Base-by-base conservation (phyloP, 1,284 basidiomycete species). In the Moniliophthora roreri region DNA sequence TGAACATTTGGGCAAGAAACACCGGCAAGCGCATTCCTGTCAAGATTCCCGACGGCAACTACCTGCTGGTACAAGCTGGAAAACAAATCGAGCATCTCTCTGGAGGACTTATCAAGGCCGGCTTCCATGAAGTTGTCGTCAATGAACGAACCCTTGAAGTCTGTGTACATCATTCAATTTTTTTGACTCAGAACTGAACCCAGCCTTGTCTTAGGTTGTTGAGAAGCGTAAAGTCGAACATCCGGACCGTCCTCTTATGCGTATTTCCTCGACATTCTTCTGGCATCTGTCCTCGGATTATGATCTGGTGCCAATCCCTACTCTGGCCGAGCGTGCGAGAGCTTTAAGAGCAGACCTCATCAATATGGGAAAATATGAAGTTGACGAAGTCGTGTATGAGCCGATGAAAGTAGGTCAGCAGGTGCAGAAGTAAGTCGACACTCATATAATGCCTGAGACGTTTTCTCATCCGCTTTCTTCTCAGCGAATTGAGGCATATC, bases 211-310 rank as follows among this genome's bases (percentile, higher is more conserved):
- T 53, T 4, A 93, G 88, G 81, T 82, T 1, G 85, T 94, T 46
- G 79, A 84, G 55, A 72, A 75, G 48, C 79, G 87, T 38, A 85
- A 80, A 61, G 57, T 62, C 3, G 71, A 79, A 50, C 74, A 78
- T 59, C 85, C 91, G 0, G 78, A 83, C 50, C 83, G 93, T n/a
- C 93, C 93, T 11, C 75, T 89, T 36, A 92, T 95, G 60, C 85
- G 94, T 18, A 93, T 97, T 58, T 95, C 93, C 4, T 94, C 91
- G 1, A 96, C 93, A 0, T 95, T 95, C 75, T 96, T 96, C 76
- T 95, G 89, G 87, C 93, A 95, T 64, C 78, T 96, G 32, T 92
- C 88, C 0, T 92, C 91, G 2, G 93, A 95, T 67, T 87, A 81
- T 58, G 81, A 87, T 51, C 77, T 95, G 16, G 73, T 67, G 1